Evolutionary conservation across 2,329 filamentous ascomycete genomes (phyloP).

Genomic region (Verticillium nubilum): DNA sequence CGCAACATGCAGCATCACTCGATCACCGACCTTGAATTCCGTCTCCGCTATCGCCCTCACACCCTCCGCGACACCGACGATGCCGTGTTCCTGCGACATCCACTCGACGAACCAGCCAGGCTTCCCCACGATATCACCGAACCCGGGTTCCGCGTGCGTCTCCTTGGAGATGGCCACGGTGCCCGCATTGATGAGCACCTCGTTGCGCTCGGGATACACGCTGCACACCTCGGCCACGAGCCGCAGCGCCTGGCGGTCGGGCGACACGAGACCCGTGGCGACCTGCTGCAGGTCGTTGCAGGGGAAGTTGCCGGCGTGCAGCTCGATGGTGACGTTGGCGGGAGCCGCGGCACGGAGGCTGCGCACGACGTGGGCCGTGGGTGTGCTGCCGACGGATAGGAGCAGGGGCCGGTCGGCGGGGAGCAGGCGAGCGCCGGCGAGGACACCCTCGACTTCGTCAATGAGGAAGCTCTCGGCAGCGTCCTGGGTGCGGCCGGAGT

Average conservation of each 20-base stretch:
- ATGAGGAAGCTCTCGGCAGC: constrained; percentile 24
- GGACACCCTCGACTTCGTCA: constrained; percentile 23
- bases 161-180: constrained; percentile 28
- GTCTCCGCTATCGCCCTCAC: constrained; percentile 18
- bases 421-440: constrained; percentile 22
- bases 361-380: constrained; percentile 28
- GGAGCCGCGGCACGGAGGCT: constrained; percentile 22
- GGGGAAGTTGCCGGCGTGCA: constrained; percentile 32
- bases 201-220: constrained; percentile 30
- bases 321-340: constrained; percentile 24
- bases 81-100: constrained; percentile 32
- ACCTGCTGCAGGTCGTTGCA: constrained; percentile 33
- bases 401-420: constrained; percentile 18
- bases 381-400: constrained; percentile 28
- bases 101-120: constrained; percentile 25
- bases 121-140: constrained; percentile 21
- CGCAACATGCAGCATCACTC: constrained; percentile 22
- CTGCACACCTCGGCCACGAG: constrained; percentile 29
- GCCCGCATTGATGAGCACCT: constrained; percentile 30
- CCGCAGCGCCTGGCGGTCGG: constrained; percentile 23
- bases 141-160: constrained; percentile 21
- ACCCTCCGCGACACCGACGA: constrained; percentile 20
- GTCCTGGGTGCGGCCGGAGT: constrained; percentile 21
- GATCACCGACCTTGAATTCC: constrained; percentile 25
- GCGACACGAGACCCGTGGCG: constrained; percentile 23